These are phyloP conservation scores for Phytophthora sojae DNA, from an alignment of 352 stramenopile genomes.

Conservation along the genomic window DNA sequence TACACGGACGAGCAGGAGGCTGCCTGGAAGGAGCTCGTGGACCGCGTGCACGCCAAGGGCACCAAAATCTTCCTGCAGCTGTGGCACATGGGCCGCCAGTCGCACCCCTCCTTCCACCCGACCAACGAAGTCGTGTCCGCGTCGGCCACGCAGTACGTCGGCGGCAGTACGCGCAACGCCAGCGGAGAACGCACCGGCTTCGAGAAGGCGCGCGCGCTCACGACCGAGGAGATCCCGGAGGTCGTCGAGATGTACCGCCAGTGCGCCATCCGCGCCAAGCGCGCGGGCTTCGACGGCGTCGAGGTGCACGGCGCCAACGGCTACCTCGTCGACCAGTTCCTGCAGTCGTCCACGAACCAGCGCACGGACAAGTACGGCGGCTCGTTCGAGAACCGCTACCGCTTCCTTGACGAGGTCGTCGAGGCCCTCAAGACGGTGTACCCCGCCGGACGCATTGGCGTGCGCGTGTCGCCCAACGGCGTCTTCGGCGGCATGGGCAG, in stretches of 20 bases:
- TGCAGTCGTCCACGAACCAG: slow-evolving; percentile 5
- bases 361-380: slow-evolving; percentile 16
- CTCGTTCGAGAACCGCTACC: slow-evolving; percentile 13
- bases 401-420: slow-evolving; percentile 5
- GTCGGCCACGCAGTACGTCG: slow-evolving; percentile 4
- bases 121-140: slow-evolving; percentile 12
- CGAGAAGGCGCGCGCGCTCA: slow-evolving; percentile 8
- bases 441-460: slow-evolving; percentile 1
- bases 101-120: slow-evolving; percentile 3
- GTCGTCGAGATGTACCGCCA: slow-evolving; percentile 13
- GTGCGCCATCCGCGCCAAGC: slow-evolving; percentile 3
- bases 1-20: slow-evolving; percentile 9
- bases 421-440: slow-evolving; percentile 12
- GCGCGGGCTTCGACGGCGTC: slow-evolving; percentile 1
- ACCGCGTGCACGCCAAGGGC: slow-evolving; percentile 6
- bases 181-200: slow-evolving; percentile 1
- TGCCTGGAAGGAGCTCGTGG: slow-evolving; percentile 1
- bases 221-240: slow-evolving; percentile 1
- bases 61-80: slow-evolving; percentile 11
- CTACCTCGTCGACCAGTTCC: slow-evolving; percentile 5
- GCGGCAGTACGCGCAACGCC: slow-evolving; percentile 4
- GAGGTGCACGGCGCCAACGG: slow-evolving; percentile 9
- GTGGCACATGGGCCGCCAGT: slow-evolving; percentile 2
- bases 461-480: slow-evolving; percentile 10
- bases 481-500: slow-evolving; percentile 8